Conservation (phyloP, 2,329 filamentous ascomycete genomes). For the Fusarium sp. region DNA sequence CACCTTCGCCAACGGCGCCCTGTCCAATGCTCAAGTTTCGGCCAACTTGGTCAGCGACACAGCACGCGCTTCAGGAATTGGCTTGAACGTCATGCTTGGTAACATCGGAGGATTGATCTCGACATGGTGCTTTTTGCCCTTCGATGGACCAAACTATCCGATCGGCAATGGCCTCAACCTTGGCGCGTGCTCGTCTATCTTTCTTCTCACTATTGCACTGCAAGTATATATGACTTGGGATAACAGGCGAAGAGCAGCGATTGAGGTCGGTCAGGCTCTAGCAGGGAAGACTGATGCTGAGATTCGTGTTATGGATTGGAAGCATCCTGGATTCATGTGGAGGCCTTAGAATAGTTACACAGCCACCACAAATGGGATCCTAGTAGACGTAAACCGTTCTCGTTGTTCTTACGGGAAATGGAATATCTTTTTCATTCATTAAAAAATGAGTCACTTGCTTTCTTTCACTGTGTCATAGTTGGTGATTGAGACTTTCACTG, state of each 20-base stretch:
- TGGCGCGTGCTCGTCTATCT: slow-evolving; percentile 14
- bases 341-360: not conserved
- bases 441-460: fast-evolving
- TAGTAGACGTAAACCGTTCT: fast-evolving
- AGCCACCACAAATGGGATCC: fast-evolving
- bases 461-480: not conserved
- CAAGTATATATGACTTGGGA: slow-evolving; percentile 21
- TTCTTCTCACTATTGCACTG: not conserved
- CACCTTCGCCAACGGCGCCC: slow-evolving; percentile 58
- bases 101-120: slow-evolving; percentile 71
- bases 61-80: slow-evolving; percentile 34
- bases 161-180: slow-evolving; percentile 72
- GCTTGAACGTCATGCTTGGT: slow-evolving; percentile 42
- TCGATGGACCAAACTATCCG: slow-evolving; percentile 71
- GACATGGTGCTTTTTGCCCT: slow-evolving; percentile 73
- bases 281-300: slow-evolving; percentile 11
- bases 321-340: slow-evolving; percentile 24
- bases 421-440: fast-evolving
- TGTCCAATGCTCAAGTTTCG: slow-evolving; percentile 24
- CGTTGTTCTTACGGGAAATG: fast-evolving
- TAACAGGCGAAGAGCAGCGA: slow-evolving; percentile 1
- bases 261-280: slow-evolving; percentile 10
- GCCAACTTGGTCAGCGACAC: slow-evolving; percentile 34
- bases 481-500: not conserved
- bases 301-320: slow-evolving; percentile 23